phyloP scores from a whole-genome alignment of 768 basidiomycete genomes.

The Filobasidium floriforme region DNA sequence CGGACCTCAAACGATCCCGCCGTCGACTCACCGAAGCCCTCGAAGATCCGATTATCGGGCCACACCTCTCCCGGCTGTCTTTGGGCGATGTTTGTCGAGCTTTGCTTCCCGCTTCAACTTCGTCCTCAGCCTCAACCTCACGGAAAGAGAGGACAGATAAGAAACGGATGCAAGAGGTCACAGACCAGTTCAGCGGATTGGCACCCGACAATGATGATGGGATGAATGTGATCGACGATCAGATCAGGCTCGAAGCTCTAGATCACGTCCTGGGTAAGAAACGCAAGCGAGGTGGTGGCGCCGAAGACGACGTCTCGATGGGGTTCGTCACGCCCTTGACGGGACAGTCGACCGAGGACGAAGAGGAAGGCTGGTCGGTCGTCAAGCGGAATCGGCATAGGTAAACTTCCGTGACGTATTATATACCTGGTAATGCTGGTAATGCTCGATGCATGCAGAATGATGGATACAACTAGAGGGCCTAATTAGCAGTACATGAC shows the following conservation, averaged over 20 bases:
- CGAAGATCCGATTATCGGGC: not conserved
- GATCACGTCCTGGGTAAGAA: not conserved
- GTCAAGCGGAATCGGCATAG: not conserved
- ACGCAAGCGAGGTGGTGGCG: not conserved
- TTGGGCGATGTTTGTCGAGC: not conserved
- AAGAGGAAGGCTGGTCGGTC: not conserved
- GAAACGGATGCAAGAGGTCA: too few species aligned
- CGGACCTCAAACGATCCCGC: not conserved
- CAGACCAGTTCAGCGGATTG: not conserved
- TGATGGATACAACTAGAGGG: too few species aligned
- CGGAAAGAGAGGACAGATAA: not conserved
- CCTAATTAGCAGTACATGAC: too few species aligned
- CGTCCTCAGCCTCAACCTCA: not conserved
- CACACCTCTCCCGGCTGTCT: not conserved
- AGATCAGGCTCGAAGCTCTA: not conserved
- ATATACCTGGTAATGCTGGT: too few species aligned
- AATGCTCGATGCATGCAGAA: too few species aligned
- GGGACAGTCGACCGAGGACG: not conserved
- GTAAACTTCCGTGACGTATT: too few species aligned
- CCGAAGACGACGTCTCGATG: not conserved
- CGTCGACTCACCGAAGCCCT: not conserved
- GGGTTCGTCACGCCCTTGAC: not conserved
- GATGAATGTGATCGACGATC: not conserved
- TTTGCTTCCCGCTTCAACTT: not conserved
- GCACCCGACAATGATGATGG: not conserved